Evolutionary conservation across 2,329 filamentous ascomycete species (phyloP), one percentile per base, ranked within the genome.

Genomic region (Epichloe typhina): DNA sequence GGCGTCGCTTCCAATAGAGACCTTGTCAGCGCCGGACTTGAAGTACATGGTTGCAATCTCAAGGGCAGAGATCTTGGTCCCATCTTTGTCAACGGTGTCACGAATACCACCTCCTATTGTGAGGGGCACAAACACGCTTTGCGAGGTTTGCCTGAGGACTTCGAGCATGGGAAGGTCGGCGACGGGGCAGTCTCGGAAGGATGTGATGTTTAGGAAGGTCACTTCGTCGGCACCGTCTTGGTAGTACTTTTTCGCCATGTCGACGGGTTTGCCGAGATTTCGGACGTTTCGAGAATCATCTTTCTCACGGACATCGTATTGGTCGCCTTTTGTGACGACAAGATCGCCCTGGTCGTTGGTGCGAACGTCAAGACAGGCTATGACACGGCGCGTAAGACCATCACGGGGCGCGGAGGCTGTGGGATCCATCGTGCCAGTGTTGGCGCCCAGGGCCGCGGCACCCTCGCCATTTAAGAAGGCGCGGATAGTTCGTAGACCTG

Each of bases 31-130:
- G 54, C 93, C 93, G 42, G 84, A 90, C 67, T 91, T 86, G 79
- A 98, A 98, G 75, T 98, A 98, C 78, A 97, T 84, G 45, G 84
- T 91, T 19, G 93, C 93, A 55, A 98, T 88, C 59, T 96, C 86
- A 13, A 97, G 80, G 0, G 93, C 93, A 2, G 87, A 84, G n/a
- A 95, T 83, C 54, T 82, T 81, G 46, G 83, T 88, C 42, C 88
- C 88, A 67, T 95, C 89, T 0, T 84, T 84, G 68, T 98, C 93
- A 51, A 89, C 78, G 0, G 89, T 93, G 68, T 97, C 91, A 60
- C 88, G 82, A 64, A 98, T 97, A 31, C 94, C 93, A 56, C 93
- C 94, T 50, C 94, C 93, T 55, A 98, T 86, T 11, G 93, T 98
- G 55, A 98, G 74, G 2, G 93, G 93, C 2, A 98, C 93, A 64